Conservation (phyloP, 345 rosid species). For the Lagerstroemia speciosa region DNA sequence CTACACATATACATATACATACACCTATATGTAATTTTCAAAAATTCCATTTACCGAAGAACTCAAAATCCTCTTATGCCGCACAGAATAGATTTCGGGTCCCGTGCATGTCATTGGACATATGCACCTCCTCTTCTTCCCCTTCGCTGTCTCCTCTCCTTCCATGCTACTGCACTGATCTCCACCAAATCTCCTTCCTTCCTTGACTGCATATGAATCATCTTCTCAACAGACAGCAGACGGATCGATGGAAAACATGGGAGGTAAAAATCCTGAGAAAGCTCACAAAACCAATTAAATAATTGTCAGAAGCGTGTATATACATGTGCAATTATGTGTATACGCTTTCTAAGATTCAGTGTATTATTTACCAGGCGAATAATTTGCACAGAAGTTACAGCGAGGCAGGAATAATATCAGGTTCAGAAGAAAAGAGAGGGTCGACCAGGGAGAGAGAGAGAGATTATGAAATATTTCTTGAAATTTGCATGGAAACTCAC, state of each 20-base stretch:
- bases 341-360: background rate
- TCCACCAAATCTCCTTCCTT: background rate
- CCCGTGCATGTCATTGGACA: background rate
- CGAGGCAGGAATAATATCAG: background rate
- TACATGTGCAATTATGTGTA: no score
- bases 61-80: background rate
- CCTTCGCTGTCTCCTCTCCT: background rate
- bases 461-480: background rate
- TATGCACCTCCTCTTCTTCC: no score
- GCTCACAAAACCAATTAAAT: no score
- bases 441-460: background rate
- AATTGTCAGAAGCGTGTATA: no score
- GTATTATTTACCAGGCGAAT: slow-evolving; percentile 1
- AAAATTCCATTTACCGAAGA: background rate
- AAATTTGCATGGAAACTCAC: slow-evolving; percentile 1
- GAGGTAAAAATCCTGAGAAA: no score
- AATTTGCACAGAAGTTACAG: background rate
- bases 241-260: no score
- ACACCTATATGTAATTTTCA: background rate
- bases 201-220: background rate
- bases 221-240: no score
- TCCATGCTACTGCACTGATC: background rate
- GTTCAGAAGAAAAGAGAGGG: background rate
- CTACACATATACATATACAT: no score
- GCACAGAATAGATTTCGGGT: background rate